Base-by-base conservation (phyloP, 2,329 filamentous ascomycete species). In the Colletotrichum tamarilloi region DNA sequence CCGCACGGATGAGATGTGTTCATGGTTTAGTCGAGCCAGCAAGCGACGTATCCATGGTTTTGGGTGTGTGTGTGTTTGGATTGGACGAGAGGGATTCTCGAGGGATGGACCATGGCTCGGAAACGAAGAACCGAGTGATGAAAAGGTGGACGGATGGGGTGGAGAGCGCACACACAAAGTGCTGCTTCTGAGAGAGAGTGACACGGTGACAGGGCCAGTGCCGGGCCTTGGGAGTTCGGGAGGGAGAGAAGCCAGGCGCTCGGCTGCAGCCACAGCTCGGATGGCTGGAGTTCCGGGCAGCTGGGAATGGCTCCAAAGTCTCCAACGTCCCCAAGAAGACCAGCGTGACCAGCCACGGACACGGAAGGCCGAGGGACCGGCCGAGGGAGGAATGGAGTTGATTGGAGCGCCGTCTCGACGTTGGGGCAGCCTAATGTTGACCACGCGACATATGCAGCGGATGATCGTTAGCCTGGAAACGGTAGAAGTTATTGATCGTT, bases 241-340 rank as follows among this genome's bases (percentile, higher is more conserved):
- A 70, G 56, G 56, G 49, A 60, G 67, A 72, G 67, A 73, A 73
- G 71, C 71, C 71, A 73, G 71, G 57, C 71, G 72, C 67, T 63
- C 68, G 68, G 62, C 62, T 72, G 72, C 72, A 67, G 72, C 72
- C 72, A 74, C 72, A 66, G 68, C 72, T 72, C 72, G 72, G 72
- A 74, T 74, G 67, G 68, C 53, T 62, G 52, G 68, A 58, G 56
- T 72, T 74, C 72, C 72, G 72, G 71, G 57, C 72, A 58, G 49
- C n/a, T 74, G 67, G 72, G 68, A 74, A 72, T 57, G 32, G 52
- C 52, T 35, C 42, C 16, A 42, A 26, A 22, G 30, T 35, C 26
- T 35, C 32, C 38, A 42, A 42, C 38, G 62, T 16, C 62, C n/a
- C 7, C 24, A 63, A 53, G 26, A 4, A 53, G 60, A 5, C 42